Evolutionary conservation across 2,329 filamentous ascomycete genomes (phyloP).

Genomic region (Pseudogymnoascus verrucosus): DNA sequence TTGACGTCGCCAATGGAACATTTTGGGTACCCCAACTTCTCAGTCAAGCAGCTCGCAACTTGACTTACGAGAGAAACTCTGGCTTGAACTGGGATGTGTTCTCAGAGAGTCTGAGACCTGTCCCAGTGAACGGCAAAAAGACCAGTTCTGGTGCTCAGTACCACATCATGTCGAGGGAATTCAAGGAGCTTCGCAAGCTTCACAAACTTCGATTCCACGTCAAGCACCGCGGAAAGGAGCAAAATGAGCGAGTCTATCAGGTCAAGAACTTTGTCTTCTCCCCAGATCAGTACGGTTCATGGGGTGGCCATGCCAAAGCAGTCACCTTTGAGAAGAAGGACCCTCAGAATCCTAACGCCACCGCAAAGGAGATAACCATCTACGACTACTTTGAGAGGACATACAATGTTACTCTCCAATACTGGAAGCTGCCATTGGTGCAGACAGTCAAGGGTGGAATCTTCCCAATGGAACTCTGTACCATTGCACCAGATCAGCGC

Average conservation of each 20-base stretch:
- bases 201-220: conserved; percentile 49
- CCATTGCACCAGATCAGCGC: conserved; percentile 45
- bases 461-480: conserved; percentile 56
- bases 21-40: conserved; percentile 59
- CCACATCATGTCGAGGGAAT: conserved; percentile 38
- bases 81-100: conserved; percentile 19
- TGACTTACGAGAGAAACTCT: conserved; percentile 22
- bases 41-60: conserved; percentile 27
- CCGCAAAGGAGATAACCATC: conserved; percentile 29
- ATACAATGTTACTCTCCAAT: conserved; percentile 44
- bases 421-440: conserved; percentile 47
- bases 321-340: conserved; percentile 47
- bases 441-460: conserved; percentile 45
- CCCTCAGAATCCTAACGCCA: conserved; percentile 35
- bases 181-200: conserved; percentile 47
- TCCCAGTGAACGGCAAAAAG: conserved; percentile 15
- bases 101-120: conserved; percentile 18
- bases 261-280: conserved; percentile 43
- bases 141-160: conserved; percentile 16
- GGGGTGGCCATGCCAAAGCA: conserved; percentile 42
- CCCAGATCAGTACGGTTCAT: conserved; percentile 30
- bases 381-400: conserved; percentile 47
- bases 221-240: conserved; percentile 41
- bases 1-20: conserved; percentile 84
- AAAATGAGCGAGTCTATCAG: conserved; percentile 42